Base-by-base conservation (phyloP, 768 basidiomycete species). In the Lactarius sanguifluus region DNA sequence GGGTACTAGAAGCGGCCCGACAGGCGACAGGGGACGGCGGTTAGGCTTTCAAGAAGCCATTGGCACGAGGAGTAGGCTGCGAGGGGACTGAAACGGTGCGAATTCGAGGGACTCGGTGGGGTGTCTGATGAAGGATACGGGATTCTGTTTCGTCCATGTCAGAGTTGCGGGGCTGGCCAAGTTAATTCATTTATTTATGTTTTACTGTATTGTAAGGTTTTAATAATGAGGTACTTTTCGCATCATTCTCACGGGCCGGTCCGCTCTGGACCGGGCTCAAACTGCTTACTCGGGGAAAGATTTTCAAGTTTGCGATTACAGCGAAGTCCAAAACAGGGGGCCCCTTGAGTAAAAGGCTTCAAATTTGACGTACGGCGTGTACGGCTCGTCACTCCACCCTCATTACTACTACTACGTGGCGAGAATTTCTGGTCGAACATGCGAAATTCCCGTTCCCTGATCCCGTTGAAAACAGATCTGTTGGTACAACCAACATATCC, bases 61-160 rank as follows among this genome's bases (percentile, higher is more conserved):
- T 57, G 18, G 65, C 57, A 36, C 25, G 68, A 28, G 34, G 15
- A 3, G 36, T 56, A 32, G 47, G 62, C 25, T 67, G 68, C 28
- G 68, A 69, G 41, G 64, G 36, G 10, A 59, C 20, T 9, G 66
- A 67, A 20, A 34, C 12, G 5, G 57, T 43, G n/a, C 66, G 66
- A 10, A 43, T 34, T 25, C 58, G 47, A 23, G 56, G 34, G 40
- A 47, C 47, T n/a, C 56, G 56, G 23, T 47, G 64, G 1, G 23
- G n/a, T 4, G 40, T 41, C 28, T 57, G 54, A 20, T 36, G 40
- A 41, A 34, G 36, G 4, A 30, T 23, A 57, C 38, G 41, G 18
- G 63, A 43, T 40, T 56, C 54, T 32, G 41, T 25, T 47, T 67
- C 54, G 55, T 68, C 65, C 67, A 68, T 68, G n/a, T 20, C 54